Conservation (phyloP, 768 basidiomycete species). For the Leccinum uliginosum region DNA sequence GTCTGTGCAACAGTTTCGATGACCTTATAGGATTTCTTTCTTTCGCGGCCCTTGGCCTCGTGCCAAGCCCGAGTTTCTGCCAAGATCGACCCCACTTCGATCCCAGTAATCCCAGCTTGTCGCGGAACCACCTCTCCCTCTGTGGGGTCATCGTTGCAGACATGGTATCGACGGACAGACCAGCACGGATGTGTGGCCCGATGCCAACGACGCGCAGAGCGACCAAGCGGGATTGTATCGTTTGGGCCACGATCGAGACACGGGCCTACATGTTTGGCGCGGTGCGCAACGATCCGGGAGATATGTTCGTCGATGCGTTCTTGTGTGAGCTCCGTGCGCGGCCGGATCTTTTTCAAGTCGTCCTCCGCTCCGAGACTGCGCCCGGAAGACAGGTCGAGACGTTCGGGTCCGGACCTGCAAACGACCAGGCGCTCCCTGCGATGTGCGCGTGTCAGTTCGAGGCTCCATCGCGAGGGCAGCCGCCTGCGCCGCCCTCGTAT, state of each 20-base stretch:
- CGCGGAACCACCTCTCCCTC: constrained; percentile 20
- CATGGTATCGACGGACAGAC: constrained; percentile 7
- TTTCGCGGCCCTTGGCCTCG: constrained; percentile 16
- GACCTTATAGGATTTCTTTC: constrained; percentile 31
- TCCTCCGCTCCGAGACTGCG: constrained; percentile 27
- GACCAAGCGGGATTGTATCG: constrained; percentile 10
- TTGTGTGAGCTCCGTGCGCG: constrained; percentile 26
- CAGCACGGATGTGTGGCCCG: not conserved
- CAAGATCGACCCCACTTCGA: not conserved
- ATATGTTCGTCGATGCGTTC: constrained; percentile 25
- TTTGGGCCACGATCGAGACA: constrained; percentile 23
- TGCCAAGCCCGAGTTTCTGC: constrained; percentile 21
- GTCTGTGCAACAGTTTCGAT: constrained; percentile 28
- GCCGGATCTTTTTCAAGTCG: constrained; percentile 30
- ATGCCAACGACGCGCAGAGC: constrained; percentile 7
- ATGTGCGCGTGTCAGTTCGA: constrained; percentile 19
- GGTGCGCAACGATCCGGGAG: constrained; percentile 22
- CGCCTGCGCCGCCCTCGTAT: not conserved
- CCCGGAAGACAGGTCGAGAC: constrained; percentile 18
- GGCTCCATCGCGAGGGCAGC: constrained; percentile 9
- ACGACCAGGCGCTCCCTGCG: constrained; percentile 5
- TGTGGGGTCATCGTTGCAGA: constrained; percentile 20
- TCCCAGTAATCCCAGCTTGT: not conserved
- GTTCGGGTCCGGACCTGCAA: constrained; percentile 22
- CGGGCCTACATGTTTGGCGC: constrained; percentile 32